Conservation (phyloP, 2,329 filamentous ascomycete genomes). For the Fusarium coicis region DNA sequence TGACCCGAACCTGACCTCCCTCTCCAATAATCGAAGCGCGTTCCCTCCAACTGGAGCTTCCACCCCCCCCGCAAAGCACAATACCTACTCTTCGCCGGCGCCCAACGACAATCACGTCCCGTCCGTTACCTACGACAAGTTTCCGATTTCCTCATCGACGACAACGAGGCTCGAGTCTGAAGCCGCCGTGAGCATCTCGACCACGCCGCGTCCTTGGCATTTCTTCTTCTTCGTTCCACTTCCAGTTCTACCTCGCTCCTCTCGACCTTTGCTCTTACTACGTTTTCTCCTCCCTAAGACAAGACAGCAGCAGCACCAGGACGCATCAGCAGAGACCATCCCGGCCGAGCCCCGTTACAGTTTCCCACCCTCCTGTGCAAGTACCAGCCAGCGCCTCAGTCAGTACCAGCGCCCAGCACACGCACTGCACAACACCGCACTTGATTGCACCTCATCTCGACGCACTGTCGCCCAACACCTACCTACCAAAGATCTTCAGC, state of each 20-base stretch:
- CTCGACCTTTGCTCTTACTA: constrained; percentile 16
- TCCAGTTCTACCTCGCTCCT: background rate
- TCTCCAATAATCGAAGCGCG: constrained; percentile 41
- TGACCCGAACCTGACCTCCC: constrained; percentile 22
- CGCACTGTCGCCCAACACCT: constrained; percentile 34
- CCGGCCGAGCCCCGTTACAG: constrained; percentile 23
- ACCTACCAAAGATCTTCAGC: constrained; percentile 39
- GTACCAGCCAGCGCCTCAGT: constrained; percentile 36
- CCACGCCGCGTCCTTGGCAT: constrained; percentile 35
- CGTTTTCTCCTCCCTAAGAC: constrained; percentile 15
- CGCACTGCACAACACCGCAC: constrained; percentile 20
- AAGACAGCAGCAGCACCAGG: constrained; percentile 9
- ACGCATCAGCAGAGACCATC: constrained; percentile 35
- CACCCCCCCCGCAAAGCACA: constrained; percentile 45
- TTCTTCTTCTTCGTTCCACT: constrained; percentile 7
- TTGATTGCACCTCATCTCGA: constrained; percentile 19
- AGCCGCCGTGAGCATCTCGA: constrained; percentile 38
- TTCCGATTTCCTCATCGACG: constrained; percentile 38
- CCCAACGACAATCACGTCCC: constrained; percentile 38
- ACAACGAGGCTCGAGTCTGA: constrained; percentile 41
- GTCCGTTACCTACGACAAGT: constrained; percentile 27
- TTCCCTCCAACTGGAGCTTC: constrained; percentile 37
- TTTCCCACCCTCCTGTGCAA: constrained; percentile 36
- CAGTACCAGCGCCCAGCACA: constrained; percentile 32
- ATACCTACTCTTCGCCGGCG: constrained; percentile 40